phyloP scores from a whole-genome alignment of 192 early-diverging fungal genomes.

The Mortierella claussenii region DNA sequence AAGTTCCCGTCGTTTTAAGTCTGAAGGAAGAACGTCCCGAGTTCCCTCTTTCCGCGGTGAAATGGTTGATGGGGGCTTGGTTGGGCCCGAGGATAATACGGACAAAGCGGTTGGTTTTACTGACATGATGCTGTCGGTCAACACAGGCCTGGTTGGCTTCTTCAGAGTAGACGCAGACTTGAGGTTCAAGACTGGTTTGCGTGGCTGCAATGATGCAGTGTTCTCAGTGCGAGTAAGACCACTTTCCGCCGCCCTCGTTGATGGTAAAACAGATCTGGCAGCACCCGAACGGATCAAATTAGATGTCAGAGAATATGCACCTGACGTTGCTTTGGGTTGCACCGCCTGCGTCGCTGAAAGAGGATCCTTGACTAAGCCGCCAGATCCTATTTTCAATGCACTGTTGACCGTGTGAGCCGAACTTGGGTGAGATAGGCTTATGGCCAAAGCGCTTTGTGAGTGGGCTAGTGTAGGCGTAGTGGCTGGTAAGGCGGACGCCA shows the following conservation, averaged over 20 bases:
- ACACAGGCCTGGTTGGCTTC: slow-evolving; percentile 16
- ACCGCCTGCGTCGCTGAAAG: not conserved
- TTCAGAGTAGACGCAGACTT: slow-evolving; percentile 24
- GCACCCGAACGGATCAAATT: slow-evolving; percentile 9
- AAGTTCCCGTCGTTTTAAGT: not conserved
- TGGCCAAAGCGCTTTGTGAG: not conserved
- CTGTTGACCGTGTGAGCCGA: not conserved
- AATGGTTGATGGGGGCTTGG: not conserved
- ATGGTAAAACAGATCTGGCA: slow-evolving; percentile 12
- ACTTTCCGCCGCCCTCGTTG: slow-evolving; percentile 7
- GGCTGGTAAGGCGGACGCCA: not conserved
- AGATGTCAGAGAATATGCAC: not conserved
- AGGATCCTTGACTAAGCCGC: not conserved
- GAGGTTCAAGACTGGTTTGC: slow-evolving; percentile 10
- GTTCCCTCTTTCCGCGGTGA: slow-evolving; percentile 6
- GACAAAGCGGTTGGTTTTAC: slow-evolving; percentile 16
- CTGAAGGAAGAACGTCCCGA: not conserved
- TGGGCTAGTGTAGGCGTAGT: not conserved
- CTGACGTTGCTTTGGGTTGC: not conserved
- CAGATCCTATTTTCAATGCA: not conserved
- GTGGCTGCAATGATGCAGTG: not conserved
- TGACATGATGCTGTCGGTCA: slow-evolving; percentile 25
- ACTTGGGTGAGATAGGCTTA: not conserved
- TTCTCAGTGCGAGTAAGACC: slow-evolving; percentile 8
- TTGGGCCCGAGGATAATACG: not conserved